Evolutionary conservation across 306 rosid species (phyloP).

Genomic region (Ziziphus jujuba): DNA sequence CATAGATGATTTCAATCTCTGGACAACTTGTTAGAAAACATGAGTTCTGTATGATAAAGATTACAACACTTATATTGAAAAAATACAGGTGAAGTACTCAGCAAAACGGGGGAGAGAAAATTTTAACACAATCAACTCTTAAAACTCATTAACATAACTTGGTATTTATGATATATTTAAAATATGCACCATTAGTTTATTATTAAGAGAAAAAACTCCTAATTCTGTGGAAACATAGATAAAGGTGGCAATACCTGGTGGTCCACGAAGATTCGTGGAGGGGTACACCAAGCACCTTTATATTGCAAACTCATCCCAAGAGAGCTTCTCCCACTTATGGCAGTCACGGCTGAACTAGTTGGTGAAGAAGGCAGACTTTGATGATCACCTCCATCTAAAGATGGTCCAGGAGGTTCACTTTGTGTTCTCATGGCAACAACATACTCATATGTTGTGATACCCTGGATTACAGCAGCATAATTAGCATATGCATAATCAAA

Average conservation of each 20-base stretch:
- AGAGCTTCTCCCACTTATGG: slow-evolving; percentile 82
- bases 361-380: slow-evolving; percentile 79
- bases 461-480: slow-evolving; percentile 38
- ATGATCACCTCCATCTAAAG: slow-evolving; percentile 73
- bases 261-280: slow-evolving; percentile 87
- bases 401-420: slow-evolving; percentile 78
- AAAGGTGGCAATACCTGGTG: slow-evolving; percentile 54
- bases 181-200: too few relatives aligned
- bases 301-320: slow-evolving; percentile 73
- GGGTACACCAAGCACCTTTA: slow-evolving; percentile 88
- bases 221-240: neutral
- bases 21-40: too few relatives aligned
- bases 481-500: neutral
- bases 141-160: too few relatives aligned
- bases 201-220: neutral
- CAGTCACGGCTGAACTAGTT: slow-evolving; percentile 77
- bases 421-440: slow-evolving; percentile 84
- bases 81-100: too few relatives aligned
- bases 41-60: too few relatives aligned
- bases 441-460: slow-evolving; percentile 84
- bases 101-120: too few relatives aligned
- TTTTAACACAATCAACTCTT: too few relatives aligned
- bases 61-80: too few relatives aligned
- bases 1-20: too few relatives aligned
- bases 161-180: neutral